Percentiles rank a stretch among this genome's conserved stretches.
phyloP scores from a whole-genome alignment of 352 stramenopile genomes.

The Globisporangium spiculum region DNA sequence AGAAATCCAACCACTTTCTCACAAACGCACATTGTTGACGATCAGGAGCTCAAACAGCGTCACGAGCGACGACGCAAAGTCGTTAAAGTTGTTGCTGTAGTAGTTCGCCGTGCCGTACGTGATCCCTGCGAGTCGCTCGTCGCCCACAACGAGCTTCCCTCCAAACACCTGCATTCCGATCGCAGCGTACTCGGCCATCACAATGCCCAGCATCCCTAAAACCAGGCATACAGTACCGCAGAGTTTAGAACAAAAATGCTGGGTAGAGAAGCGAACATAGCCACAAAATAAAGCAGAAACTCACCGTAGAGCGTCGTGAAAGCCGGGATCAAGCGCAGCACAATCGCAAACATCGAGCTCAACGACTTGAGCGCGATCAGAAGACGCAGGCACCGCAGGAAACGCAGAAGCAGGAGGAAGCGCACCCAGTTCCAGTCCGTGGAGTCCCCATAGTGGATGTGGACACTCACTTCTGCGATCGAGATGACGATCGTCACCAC shows the following conservation, averaged over 20 bases:
- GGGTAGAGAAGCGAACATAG: too few relatives aligned
- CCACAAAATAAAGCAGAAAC: not conserved
- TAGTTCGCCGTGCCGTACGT: conserved; percentile 53
- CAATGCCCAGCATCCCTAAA: conserved; percentile 50
- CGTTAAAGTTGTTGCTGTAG: conserved; percentile 81
- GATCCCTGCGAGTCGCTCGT: conserved; percentile 30
- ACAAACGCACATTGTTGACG: conserved; percentile 66
- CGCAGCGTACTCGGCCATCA: conserved; percentile 60
- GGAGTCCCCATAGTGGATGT: conserved; percentile 38
- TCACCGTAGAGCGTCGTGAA: conserved; percentile 61
- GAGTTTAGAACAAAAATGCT: too few relatives aligned
- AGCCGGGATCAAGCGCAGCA: conserved; percentile 40
- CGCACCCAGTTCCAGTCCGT: conserved; percentile 51
- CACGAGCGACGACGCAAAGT: conserved; percentile 50
- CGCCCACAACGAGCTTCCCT: conserved; percentile 42
- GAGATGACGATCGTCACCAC: conserved; percentile 68
- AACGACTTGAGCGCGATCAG: conserved; percentile 45
- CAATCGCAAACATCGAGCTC: conserved; percentile 53
- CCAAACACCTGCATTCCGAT: conserved; percentile 66
- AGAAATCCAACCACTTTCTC: too few relatives aligned
- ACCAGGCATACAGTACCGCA: not conserved
- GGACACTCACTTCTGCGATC: conserved; percentile 49
- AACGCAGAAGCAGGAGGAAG: conserved; percentile 54
- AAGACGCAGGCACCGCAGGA: conserved; percentile 52
- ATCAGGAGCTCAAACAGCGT: conserved; percentile 75